Percentiles rank a stretch among this genome's conserved stretches.
phyloP scores from a whole-genome alignment of 495 filamentous ascomycete genomes.

The Neohortaea acidophila region DNA sequence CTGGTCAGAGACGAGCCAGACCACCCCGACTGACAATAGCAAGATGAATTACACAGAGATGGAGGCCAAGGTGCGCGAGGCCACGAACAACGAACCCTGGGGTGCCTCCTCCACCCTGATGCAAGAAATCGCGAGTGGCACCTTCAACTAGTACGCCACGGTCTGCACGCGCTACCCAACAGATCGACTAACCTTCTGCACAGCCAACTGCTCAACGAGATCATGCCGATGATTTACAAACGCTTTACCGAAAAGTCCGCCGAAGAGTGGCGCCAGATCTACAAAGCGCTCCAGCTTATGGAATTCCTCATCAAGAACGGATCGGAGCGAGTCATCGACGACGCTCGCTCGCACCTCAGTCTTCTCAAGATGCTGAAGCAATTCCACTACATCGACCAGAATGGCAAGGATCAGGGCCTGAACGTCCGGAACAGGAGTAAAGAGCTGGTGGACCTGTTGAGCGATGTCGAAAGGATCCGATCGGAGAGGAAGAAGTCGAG shows the following conservation, averaged over 20 bases:
- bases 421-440: slow-evolving; percentile 95
- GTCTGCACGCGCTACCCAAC: neutral
- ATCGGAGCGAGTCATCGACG: slow-evolving; percentile 93
- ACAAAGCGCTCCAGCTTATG: slow-evolving; percentile 91
- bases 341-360: slow-evolving; percentile 85
- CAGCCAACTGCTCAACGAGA: slow-evolving; percentile 94
- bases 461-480: slow-evolving; percentile 87
- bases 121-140: slow-evolving; percentile 97
- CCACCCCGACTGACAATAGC: slow-evolving; percentile 4
- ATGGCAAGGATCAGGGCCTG: slow-evolving; percentile 95
- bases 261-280: slow-evolving; percentile 98
- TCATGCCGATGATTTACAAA: slow-evolving; percentile 99
- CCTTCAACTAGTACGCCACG: slow-evolving; percentile 80
- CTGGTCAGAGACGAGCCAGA: too few species aligned
- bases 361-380: slow-evolving; percentile 96
- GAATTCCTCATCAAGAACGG: slow-evolving; percentile 98
- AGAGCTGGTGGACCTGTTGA: slow-evolving; percentile 81
- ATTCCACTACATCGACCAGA: slow-evolving; percentile 92
- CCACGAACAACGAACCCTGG: slow-evolving; percentile 97
- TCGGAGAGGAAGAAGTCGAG: slow-evolving; percentile 88
- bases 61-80: slow-evolving; percentile 96
- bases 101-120: slow-evolving; percentile 69
- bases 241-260: slow-evolving; percentile 96
- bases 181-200: neutral
- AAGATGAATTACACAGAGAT: slow-evolving; percentile 68